Evolutionary conservation across 345 rosid genomes (phyloP), one percentile per base, ranked within the genome.

Genomic region (Luvunga scandens): DNA sequence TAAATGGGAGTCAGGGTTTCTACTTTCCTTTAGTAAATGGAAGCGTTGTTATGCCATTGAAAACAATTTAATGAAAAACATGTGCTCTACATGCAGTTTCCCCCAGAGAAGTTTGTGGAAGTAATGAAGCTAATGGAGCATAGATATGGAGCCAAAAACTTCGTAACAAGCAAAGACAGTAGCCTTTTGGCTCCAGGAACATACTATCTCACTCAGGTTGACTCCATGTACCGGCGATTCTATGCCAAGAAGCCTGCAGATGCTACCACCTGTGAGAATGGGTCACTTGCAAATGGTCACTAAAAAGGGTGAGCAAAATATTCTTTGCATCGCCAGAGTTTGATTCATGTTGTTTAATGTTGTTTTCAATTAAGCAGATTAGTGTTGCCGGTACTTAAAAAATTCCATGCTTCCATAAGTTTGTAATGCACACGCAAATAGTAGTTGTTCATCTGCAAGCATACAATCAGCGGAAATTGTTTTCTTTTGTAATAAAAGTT

Each of bases 121-220:
- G 90, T 89, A 5, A 67, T 97, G 97, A 87, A 94, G 86, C 88
- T 97, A 66, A 94, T 91, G 97, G 99, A 97, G 91, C 97, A 93
- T 65, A 88, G 99, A 78, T 97, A 97, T 12, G 99, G 99, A n/a
- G 96, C 89, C 63, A 97, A 93, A 78, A 98, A 90, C 90, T 94
- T 91, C n/a, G 89, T 90, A 85, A 97, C 99, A 4, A 94, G 87
- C 90, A 90, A 97, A 77, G 99, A 94, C 74, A 84, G 85, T 73
- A 91, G 93, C 85, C 91, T 91, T 75, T 83, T 97, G 88, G 86
- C 96, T 72, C 91, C 98, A 0, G 99, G 94, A 63, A 92, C 99
- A 33, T 93, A 90, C 89, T 97, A 91, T 75, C 94, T 97, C 75
- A 97, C 96, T 2, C 92, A 97, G 86, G 98, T 94, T 4, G 99